Evolutionary conservation across 169 alveolate species (phyloP), one percentile per base, ranked within the genome.

Genomic region (Plasmodium knowlesi): DNA sequence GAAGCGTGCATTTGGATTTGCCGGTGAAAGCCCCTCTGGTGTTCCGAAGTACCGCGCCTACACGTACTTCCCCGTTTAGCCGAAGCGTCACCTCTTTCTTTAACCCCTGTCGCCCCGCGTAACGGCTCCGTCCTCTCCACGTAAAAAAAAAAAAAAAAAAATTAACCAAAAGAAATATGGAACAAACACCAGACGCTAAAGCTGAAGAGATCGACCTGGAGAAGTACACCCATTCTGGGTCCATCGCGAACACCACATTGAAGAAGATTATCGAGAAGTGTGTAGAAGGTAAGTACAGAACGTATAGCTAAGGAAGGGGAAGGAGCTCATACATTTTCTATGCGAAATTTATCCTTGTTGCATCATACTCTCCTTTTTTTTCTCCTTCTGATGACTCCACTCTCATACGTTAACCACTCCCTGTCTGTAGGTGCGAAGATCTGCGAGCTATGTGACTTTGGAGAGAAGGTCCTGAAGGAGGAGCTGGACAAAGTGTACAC

Each of bases 191-290:
- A 16, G 86, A 85, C 30, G 9, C 79, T 1, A 85, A 85, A 30
- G 28, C 93, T 5, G 93, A 85, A 74, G 93, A 85, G 41, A 85
- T 85, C 39, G 93, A 85, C 79, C 76, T 85, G 67, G 93, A 76
- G 81, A 85, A 85, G 57, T 85, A 85, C 32, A 54, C 86, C 73
- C 85, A 74, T n/a, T 43, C 93, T 1, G 93, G 93, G 54, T 74
- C 85, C 41, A 85, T 85, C 54, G 93, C 93, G 37, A 85, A 85
- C 67, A 16, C 80, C 25, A 73, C 93, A 19, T 76, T 85, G 67
- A 85, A 85, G 86, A 85, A 85, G 43, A 41, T 85, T 28, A 74
- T 85, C 54, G 93, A 85, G 67, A 85, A 85, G 67, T 85, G 93
- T 76, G 86, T 85, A 76, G 72, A 85, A 3, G 93, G 93, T 85